Evolutionary conservation across 129 eudicot genomes (phyloP), one percentile per base, ranked within the genome.

Genomic region (Chrysanthemum seticuspe): DNA sequence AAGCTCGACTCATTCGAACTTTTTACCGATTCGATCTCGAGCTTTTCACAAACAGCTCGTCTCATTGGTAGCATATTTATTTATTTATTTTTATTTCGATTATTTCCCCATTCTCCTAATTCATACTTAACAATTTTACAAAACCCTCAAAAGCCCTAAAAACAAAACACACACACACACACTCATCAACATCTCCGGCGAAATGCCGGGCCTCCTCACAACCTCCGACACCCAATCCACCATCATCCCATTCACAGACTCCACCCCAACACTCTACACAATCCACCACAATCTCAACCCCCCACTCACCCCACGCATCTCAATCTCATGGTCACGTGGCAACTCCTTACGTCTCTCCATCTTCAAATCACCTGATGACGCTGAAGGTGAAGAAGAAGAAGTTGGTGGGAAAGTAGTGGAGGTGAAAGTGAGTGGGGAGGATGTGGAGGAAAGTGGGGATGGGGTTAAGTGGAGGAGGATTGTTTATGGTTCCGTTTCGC

Each of bases 241-340:
- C 62, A 13, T 85, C n/a, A 74, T 87, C 40, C 80, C 86, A 3
- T 23, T 70, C 68, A 19, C 21, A 19, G 21, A 19, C 21, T 19
- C 21, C 21, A 19, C 21, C 21, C 10, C 98, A 8, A 68, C 74
- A 16, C 63, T 81, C 11, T 84, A 86, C 85, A 85, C 88, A 34
- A 76, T 94, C 76, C 88, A 77, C 74, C 97, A 86, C 77, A 82
- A 84, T 55, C 84, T 88, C 14, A 71, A 76, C 21, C 80, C 96
- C 44, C 96, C 99, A 55, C 78, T 74, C 51, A 13, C 73, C 10
- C 82, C 89, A 9, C 93, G 94, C 75, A 78, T 90, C 84, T 83
- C 97, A 36, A 75, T 94, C 81, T 83, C 85, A 52, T 95, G 97
- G 97, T 85, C 96, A 13, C 89, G 90, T 66, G 99, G 99, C 8